Evolutionary conservation across 2,329 filamentous ascomycete species (phyloP).

Genomic region (Ascochyta fabae): DNA sequence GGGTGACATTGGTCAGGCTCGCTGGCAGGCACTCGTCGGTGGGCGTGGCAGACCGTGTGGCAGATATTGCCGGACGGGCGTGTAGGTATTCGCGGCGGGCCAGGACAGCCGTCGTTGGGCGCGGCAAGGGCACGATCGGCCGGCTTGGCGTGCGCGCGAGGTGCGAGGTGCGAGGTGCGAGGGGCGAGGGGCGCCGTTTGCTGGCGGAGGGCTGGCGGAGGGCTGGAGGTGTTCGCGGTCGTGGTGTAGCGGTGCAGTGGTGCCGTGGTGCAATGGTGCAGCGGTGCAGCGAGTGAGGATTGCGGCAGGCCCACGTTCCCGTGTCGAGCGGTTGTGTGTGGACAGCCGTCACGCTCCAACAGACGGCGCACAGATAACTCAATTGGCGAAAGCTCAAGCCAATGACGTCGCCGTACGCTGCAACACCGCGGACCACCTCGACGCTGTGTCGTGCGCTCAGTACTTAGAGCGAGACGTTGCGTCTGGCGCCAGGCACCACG

Average conservation of each 20-base stretch:
- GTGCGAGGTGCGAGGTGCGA: background rate
- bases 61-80: conserved; percentile 40
- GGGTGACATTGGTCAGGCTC: conserved; percentile 52
- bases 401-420: conserved; percentile 32
- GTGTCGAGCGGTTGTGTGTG: conserved; percentile 32
- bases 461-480: conserved; percentile 7
- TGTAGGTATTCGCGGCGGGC: conserved; percentile 25
- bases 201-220: background rate
- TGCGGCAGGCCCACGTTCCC: conserved; percentile 39
- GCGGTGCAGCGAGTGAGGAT: conserved; percentile 31
- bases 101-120: conserved; percentile 23
- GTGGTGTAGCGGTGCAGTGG: background rate
- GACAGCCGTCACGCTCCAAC: conserved; percentile 26
- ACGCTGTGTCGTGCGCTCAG: conserved; percentile 5
- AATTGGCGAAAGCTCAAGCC: conserved; percentile 27
- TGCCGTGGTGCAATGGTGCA: conserved; percentile 6
- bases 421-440: conserved; percentile 7
- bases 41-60: conserved; percentile 44
- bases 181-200: background rate
- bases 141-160: conserved; percentile 22
- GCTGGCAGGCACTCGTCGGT: conserved; percentile 25
- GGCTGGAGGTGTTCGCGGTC: background rate
- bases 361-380: conserved; percentile 27
- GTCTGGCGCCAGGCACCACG: background rate
- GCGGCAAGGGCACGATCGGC: conserved; percentile 21